Evolutionary conservation across 2,329 filamentous ascomycete genomes (phyloP).

Genomic region (Stagonosporopsis chrysanthemi): DNA sequence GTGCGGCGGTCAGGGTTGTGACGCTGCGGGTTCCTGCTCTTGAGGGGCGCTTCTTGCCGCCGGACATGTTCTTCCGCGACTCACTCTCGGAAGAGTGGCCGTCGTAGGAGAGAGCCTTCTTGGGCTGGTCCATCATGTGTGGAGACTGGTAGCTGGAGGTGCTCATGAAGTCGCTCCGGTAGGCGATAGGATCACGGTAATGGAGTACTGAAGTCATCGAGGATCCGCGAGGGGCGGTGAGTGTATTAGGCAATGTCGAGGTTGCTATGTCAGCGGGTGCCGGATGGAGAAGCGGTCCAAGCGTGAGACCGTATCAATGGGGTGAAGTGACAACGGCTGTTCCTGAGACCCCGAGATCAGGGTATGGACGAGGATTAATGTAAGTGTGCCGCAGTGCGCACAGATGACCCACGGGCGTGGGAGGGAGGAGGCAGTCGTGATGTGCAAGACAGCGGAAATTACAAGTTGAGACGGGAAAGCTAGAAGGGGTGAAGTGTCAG

Average conservation of each 20-base stretch:
- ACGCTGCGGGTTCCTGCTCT: slow-evolving; percentile 65
- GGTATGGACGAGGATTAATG: slow-evolving; percentile 35
- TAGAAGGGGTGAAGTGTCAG: slow-evolving; percentile 25
- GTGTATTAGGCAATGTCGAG: slow-evolving; percentile 37
- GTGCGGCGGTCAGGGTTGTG: slow-evolving; percentile 63
- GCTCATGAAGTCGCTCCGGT: slow-evolving; percentile 51
- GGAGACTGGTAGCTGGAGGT: slow-evolving; percentile 43
- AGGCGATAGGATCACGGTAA: slow-evolving; percentile 49
- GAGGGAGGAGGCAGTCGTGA: slow-evolving; percentile 19
- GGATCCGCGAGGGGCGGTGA: slow-evolving; percentile 47
- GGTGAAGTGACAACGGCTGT: slow-evolving; percentile 33
- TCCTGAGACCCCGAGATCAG: slow-evolving; percentile 32
- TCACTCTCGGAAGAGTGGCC: slow-evolving; percentile 51
- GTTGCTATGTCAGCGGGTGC: slow-evolving; percentile 45
- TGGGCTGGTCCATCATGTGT: slow-evolving; percentile 49
- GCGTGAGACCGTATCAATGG: slow-evolving; percentile 34
- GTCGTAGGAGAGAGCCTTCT: slow-evolving; percentile 48
- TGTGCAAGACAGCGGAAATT: slow-evolving; percentile 31
- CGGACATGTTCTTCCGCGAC: slow-evolving; percentile 46
- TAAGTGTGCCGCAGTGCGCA: slow-evolving; percentile 32
- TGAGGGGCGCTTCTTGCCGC: slow-evolving; percentile 58
- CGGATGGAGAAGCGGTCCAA: slow-evolving; percentile 30
- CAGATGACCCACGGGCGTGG: slow-evolving; percentile 34
- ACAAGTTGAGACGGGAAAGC: slow-evolving; percentile 21
- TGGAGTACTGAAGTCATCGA: slow-evolving; percentile 53